Percentiles rank a stretch among this genome's conserved stretches.
These are phyloP conservation scores for Drechslera avenae DNA, from an alignment of 2,329 filamentous ascomycete species.

Conservation along the genomic window DNA sequence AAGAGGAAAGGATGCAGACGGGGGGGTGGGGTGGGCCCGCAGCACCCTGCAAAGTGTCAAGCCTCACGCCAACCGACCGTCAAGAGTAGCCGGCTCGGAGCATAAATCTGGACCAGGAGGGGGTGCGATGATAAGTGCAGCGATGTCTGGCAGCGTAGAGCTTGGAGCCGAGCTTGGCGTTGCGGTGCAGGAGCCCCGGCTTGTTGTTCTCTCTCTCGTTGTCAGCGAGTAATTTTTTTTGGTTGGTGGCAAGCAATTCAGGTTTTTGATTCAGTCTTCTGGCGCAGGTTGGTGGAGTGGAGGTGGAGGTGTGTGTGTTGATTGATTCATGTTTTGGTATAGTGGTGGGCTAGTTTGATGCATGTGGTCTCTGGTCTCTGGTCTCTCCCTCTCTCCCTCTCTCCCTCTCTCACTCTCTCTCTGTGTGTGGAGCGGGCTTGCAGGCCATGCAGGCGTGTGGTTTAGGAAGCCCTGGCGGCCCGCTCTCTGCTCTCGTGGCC, in stretches of 20 bases:
- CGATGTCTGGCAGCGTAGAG: conserved; percentile 24
- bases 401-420: no score
- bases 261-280: neutral
- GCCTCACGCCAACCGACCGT: conserved; percentile 39
- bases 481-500: conserved; percentile 21
- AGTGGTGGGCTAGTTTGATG: conserved; percentile 29
- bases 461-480: conserved; percentile 22
- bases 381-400: conserved; percentile 19
- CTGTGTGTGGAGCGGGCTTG: conserved; percentile 20
- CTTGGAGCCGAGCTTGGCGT: conserved; percentile 39
- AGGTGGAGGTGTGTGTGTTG: neutral
- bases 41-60: conserved; percentile 35
- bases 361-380: conserved; percentile 30
- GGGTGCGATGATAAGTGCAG: conserved; percentile 31
- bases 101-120: conserved; percentile 33
- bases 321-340: conserved; percentile 18
- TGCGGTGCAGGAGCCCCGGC: conserved; percentile 25
- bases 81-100: conserved; percentile 35
- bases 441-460: conserved; percentile 29
- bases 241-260: no score
- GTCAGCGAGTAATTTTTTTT: no score
- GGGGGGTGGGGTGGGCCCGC: conserved; percentile 36
- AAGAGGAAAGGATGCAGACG: conserved; percentile 35
- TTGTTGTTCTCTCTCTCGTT: no score
- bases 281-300: conserved; percentile 13